Evolutionary conservation across 2,329 filamentous ascomycete genomes (phyloP).

Genomic region (Cercospora zeae-maydis): DNA sequence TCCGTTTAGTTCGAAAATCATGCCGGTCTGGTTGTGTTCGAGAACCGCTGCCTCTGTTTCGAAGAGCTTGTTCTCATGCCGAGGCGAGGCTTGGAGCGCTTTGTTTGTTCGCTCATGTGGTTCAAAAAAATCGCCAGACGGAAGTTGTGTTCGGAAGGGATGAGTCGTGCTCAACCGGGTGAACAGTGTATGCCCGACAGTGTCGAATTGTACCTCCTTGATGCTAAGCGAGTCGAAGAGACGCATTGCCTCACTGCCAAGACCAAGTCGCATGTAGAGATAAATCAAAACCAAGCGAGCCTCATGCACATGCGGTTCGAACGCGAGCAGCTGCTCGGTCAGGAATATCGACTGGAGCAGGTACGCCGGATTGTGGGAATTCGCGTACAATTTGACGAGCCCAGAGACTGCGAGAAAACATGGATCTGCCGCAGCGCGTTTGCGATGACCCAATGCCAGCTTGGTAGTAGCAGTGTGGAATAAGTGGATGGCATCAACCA

Average conservation of each 20-base stretch:
- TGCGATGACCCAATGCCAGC: constrained; percentile 18
- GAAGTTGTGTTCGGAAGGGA: constrained; percentile 27
- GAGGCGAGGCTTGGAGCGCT: constrained; percentile 32
- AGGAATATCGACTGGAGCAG: constrained; percentile 34
- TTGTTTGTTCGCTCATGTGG: constrained; percentile 30
- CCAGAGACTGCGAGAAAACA: constrained; percentile 36
- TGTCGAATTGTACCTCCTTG: constrained; percentile 39
- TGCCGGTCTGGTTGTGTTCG: constrained; percentile 34
- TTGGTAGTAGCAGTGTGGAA: constrained; percentile 25
- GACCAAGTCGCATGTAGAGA: constrained; percentile 35
- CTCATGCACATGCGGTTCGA: constrained; percentile 33
- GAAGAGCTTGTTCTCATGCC: constrained; percentile 35
- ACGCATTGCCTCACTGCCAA: constrained; percentile 33
- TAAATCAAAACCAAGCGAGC: constrained; percentile 36
- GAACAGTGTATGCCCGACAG: constrained; percentile 35
- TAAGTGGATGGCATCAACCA: constrained; percentile 27
- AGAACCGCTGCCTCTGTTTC: constrained; percentile 33
- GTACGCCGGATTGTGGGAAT: constrained; percentile 18
- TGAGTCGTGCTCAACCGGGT: constrained; percentile 34
- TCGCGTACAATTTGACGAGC: constrained; percentile 29
- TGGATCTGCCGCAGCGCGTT: constrained; percentile 27
- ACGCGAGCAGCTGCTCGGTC: constrained; percentile 29
- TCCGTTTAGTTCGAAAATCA: constrained; percentile 38
- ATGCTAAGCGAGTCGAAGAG: constrained; percentile 34
- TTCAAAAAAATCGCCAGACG: constrained; percentile 25